Conservation (phyloP, 306 rosid species). For the Corylus avellana region DNA sequence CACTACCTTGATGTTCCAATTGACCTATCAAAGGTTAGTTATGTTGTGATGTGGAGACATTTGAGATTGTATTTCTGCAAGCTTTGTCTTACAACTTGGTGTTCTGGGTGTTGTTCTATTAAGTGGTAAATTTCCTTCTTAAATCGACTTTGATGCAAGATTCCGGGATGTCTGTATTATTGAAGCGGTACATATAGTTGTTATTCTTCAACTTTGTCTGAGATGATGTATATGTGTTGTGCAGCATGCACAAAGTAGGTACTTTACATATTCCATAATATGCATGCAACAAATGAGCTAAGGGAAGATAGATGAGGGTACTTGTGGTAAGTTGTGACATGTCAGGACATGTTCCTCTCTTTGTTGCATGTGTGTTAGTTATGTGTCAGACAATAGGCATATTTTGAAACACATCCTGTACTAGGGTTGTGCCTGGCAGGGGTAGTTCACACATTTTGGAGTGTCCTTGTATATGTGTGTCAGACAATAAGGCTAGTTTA, state of each 20-base stretch:
- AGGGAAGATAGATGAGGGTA: background rate
- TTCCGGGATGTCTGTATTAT: background rate
- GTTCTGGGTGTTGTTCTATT: conserved; percentile 2
- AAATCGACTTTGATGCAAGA: background rate
- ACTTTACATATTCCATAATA: background rate
- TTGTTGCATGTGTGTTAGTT: background rate
- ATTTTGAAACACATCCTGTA: background rate
- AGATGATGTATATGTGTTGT: background rate
- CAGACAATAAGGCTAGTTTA: conserved; percentile 4
- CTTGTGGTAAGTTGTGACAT: background rate
- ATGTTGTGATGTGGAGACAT: conserved; percentile 9
- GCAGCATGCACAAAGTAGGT: background rate
- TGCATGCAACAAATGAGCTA: conserved; percentile 5
- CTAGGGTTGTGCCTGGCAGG: background rate
- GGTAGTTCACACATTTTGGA: background rate
- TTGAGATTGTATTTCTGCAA: conserved; percentile 17
- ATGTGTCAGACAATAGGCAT: background rate
- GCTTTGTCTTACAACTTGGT: background rate
- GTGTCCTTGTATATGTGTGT: background rate
- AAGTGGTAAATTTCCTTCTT: conserved; percentile 9
- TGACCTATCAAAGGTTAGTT: conserved; percentile 91
- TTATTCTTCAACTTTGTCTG: background rate
- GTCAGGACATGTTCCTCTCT: background rate
- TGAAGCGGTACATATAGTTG: background rate
- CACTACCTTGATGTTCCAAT: conserved; percentile 99